phyloP scores from a whole-genome alignment of 176 grass and related monocot genomes.

The Cocos nucifera region DNA sequence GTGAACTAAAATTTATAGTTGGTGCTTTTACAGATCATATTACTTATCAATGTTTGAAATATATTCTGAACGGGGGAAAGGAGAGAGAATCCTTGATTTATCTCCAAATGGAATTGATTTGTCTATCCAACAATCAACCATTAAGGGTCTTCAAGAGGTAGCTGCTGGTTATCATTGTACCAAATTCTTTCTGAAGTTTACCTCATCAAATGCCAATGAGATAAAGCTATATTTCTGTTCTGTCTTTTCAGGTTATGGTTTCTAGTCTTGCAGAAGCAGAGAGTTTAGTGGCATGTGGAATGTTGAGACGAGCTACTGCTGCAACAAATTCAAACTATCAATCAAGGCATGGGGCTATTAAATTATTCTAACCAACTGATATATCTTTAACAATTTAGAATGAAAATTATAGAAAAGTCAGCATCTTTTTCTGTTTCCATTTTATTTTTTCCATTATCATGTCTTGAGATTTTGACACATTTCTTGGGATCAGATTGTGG shows the following conservation, averaged over 20 bases:
- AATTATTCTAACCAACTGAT: conserved; percentile 4
- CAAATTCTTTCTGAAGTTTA: too few relatives aligned
- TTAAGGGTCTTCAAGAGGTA: conserved; percentile 95
- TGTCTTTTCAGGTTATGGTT: conserved; percentile 40
- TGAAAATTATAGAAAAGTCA: too few relatives aligned
- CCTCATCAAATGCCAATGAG: too few relatives aligned
- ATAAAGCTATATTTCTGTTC: neutral
- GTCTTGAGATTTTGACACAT: too few relatives aligned
- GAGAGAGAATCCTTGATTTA: conserved; percentile 72
- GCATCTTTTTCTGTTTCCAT: neutral
- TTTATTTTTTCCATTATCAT: neutral
- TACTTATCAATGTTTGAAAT: conserved; percentile 84
- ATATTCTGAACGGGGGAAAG: conserved; percentile 63
- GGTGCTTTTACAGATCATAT: conserved; percentile 42
- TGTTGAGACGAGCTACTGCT: conserved; percentile 77
- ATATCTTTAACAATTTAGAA: too few relatives aligned
- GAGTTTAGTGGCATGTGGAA: conserved; percentile 42
- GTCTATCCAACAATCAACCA: conserved; percentile 50
- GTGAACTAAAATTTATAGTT: conserved; percentile 5
- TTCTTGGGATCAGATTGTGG: too few relatives aligned
- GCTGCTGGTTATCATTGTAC: neutral
- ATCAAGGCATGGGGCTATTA: conserved; percentile 57
- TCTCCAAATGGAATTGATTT: conserved; percentile 43
- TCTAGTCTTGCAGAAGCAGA: conserved; percentile 48
- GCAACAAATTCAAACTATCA: conserved; percentile 79